These are phyloP conservation scores for Solanum infundibuliforme DNA, from an alignment of 257 asterid genomes.

Conservation along the genomic window DNA sequence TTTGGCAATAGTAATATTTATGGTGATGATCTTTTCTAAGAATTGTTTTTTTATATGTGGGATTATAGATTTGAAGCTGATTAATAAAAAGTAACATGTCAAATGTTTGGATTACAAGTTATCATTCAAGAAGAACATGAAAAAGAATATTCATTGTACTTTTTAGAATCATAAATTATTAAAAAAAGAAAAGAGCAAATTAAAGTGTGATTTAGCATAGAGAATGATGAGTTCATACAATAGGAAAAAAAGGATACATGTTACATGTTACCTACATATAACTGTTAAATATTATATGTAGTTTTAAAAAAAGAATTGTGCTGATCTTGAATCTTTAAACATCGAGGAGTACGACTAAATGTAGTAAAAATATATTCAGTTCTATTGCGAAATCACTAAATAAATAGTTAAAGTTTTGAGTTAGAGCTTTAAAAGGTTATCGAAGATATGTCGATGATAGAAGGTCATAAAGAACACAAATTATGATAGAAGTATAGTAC, in stretches of 20 bases:
- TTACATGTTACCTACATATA: neutral
- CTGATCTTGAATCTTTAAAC: neutral
- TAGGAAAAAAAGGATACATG: neutral
- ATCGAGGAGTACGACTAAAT: neutral
- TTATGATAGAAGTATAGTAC: too few species aligned
- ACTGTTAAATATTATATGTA: neutral
- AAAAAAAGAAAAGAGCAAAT: neutral
- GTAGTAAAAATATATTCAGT: neutral
- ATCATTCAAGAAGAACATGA: neutral
- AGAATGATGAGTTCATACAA: neutral
- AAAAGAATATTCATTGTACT: neutral
- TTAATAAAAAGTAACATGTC: neutral
- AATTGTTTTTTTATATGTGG: neutral
- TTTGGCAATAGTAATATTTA: neutral
- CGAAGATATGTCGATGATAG: neutral
- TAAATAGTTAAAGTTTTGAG: neutral
- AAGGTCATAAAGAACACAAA: too few species aligned
- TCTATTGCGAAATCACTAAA: neutral
- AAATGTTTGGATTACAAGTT: neutral
- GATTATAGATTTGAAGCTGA: neutral
- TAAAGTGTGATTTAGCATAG: neutral
- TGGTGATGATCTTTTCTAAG: neutral
- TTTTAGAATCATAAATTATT: neutral
- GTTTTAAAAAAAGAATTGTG: neutral
- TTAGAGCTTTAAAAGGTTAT: neutral